Evolutionary conservation across 2,329 filamentous ascomycete genomes (phyloP), one percentile per base, ranked within the genome.

Genomic region (Phaeosphaeriaceae sp.): DNA sequence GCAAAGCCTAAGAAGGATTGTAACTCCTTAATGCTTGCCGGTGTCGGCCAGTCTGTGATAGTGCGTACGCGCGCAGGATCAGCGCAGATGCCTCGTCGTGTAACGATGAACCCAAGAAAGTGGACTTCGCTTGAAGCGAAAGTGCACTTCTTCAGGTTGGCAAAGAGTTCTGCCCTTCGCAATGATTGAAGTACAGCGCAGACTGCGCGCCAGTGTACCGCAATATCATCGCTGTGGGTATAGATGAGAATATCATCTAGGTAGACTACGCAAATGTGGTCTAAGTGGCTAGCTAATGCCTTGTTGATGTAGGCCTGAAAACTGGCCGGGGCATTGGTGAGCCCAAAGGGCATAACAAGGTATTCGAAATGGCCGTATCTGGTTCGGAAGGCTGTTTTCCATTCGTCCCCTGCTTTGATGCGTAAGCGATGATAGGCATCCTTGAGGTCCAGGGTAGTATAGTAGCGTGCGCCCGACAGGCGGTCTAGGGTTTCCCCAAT

Each of bases 281-380:
- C 41, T 24, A 53, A 25, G 7, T 50, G 7, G 21, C 48, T 33
- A 11, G 7, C 31, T 19, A 61, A 45, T 9, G 51, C 19, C 6
- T 61, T 52, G 2, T 51, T 40, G 41, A 66, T 57, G 42, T 61
- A 48, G 13, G 42, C 15, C 19, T 56, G 46, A 31, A 54, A 66
- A n/a, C 19, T 53, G n/a, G 21, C 42, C 31, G 20, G 42, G 3
- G 36, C 25, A 19, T 56, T 60, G 6, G 20, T 56, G 13, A 60
- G 53, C 15, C 53, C 46, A 47, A 55, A 53, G 2, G 36, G 48
- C 3, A 54, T 66, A 15, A 60, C n/a, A 21, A 40, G 24, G 11
- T 53, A 62, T 22, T 66, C 19, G 24, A 44, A 65, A 7, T 53
- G 7, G 33, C 56, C 40, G 20, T 56, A 59, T 15, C 31, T 13